Evolutionary conservation across 192 early-diverging fungal genomes (phyloP).

Genomic region (Podila epigama): DNA sequence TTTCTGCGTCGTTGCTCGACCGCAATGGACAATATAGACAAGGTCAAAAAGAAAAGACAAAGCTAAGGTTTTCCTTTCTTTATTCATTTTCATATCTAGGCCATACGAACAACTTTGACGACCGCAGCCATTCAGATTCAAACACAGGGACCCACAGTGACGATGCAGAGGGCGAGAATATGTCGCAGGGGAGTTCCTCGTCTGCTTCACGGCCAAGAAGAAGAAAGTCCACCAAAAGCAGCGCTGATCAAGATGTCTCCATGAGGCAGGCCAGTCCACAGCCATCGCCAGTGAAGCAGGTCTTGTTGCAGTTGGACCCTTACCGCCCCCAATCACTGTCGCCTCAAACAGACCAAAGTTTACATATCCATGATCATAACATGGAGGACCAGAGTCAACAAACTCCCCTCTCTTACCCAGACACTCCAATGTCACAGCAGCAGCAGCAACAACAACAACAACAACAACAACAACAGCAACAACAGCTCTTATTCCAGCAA

Average conservation of each 20-base stretch:
- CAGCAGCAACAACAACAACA: constrained; percentile 20
- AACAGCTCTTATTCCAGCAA: background rate
- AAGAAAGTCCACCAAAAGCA: background rate
- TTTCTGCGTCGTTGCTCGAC: background rate
- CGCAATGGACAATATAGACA: too few relatives aligned
- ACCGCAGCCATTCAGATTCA: background rate
- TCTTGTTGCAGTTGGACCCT: background rate
- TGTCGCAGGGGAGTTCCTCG: background rate
- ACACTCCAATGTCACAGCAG: constrained; percentile 8
- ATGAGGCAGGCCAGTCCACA: too few relatives aligned
- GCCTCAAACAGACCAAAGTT: too few relatives aligned
- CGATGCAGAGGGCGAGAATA: too few relatives aligned
- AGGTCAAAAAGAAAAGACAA: too few relatives aligned
- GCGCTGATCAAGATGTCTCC: background rate
- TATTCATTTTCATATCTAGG: background rate
- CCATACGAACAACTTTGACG: too few relatives aligned
- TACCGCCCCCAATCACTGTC: background rate
- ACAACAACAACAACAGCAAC: background rate
- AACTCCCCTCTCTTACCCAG: too few relatives aligned
- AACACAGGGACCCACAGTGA: background rate
- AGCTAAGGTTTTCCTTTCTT: background rate
- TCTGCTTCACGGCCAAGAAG: background rate
- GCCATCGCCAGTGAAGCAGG: background rate
- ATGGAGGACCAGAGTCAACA: background rate
- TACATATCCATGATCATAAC: constrained; percentile 7